Conservation (phyloP, 371 early-diverging fungal species). For the Mucor circinelloides region DNA sequence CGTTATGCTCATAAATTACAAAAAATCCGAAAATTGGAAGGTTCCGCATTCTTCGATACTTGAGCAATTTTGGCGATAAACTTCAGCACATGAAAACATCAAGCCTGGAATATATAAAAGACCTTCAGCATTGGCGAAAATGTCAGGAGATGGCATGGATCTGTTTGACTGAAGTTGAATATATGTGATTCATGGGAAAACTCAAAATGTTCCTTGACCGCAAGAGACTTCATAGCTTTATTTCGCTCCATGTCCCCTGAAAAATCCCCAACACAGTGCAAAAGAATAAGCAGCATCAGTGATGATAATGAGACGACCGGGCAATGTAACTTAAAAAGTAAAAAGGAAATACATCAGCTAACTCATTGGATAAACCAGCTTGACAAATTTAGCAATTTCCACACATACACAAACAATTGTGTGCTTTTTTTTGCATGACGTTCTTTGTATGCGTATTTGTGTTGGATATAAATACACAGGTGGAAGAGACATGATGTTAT, state of each 20-base stretch:
- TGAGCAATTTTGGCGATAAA: neutral
- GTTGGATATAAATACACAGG: neutral
- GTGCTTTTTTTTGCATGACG: conserved; percentile 11
- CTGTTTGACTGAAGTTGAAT: neutral
- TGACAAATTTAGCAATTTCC: neutral
- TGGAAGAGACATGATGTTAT: neutral
- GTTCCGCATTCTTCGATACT: neutral
- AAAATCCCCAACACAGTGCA: neutral
- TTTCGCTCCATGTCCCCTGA: neutral
- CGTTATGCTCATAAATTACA: neutral
- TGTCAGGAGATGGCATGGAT: neutral
- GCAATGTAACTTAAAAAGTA: conserved; percentile 4
- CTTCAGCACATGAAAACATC: neutral
- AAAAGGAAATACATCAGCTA: neutral
- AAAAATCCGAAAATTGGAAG: neutral
- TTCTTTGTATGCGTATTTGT: neutral
- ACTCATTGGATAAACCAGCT: neutral
- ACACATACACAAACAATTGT: neutral
- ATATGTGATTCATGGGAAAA: neutral
- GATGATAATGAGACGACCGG: conserved; percentile 5
- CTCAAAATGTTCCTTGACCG: neutral
- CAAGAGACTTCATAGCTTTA: neutral
- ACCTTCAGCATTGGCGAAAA: neutral
- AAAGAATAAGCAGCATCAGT: neutral
- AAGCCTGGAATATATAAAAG: neutral